Conservation (phyloP, 257 asterid species). For the Dorcoceras hygrometricum region DNA sequence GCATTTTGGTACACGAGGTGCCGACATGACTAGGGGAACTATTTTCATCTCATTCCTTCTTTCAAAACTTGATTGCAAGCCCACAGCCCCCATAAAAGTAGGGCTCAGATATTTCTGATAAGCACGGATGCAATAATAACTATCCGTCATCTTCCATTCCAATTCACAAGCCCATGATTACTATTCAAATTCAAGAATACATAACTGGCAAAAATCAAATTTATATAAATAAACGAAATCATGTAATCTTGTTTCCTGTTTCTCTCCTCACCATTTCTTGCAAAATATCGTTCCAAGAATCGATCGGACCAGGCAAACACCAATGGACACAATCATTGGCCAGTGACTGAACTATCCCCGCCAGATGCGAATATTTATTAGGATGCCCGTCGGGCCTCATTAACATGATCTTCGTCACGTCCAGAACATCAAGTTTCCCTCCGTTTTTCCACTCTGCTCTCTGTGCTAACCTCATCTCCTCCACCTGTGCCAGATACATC, state of each 20-base stretch:
- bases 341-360: slow-evolving; percentile 25
- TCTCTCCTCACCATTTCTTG: slow-evolving; percentile 48
- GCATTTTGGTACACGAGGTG: too few relatives aligned
- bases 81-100: too few relatives aligned
- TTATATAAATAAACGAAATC: too few relatives aligned
- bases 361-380: slow-evolving; percentile 56
- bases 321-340: slow-evolving; percentile 68
- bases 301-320: slow-evolving; percentile 75
- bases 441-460: slow-evolving; percentile 50
- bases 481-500: slow-evolving; percentile 63
- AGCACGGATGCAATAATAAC: too few relatives aligned
- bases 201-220: too few relatives aligned
- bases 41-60: too few relatives aligned
- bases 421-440: slow-evolving; percentile 44
- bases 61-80: too few relatives aligned
- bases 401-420: slow-evolving; percentile 49
- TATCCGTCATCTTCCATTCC: too few relatives aligned
- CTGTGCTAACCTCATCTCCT: slow-evolving; percentile 68
- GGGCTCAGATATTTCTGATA: too few relatives aligned
- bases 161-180: too few relatives aligned
- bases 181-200: too few relatives aligned
- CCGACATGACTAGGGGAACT: too few relatives aligned
- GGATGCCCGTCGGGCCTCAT: slow-evolving; percentile 77
- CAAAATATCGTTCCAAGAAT: slow-evolving; percentile 60
- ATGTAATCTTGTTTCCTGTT: neutral